Evolutionary conservation across 1,139 yeast species (phyloP).

Genomic region (Candida gigantensis): DNA sequence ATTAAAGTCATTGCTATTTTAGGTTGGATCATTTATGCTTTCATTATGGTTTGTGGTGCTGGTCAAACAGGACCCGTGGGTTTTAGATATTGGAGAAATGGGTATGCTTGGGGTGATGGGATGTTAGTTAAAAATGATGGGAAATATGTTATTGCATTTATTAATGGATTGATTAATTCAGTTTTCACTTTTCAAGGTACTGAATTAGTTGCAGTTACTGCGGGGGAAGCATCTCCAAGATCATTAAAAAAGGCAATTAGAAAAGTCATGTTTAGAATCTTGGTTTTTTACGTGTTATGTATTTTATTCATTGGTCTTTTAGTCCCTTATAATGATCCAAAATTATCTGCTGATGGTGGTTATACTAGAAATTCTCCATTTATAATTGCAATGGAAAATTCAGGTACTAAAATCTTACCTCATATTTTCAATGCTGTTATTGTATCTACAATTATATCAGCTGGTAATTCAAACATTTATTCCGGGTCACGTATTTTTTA

Average conservation of each 20-base stretch:
- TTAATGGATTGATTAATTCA: constrained; percentile 60
- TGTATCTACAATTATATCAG: constrained; percentile 67
- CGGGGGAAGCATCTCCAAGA: constrained; percentile 86
- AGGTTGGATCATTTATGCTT: constrained; percentile 69
- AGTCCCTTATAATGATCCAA: constrained; percentile 75
- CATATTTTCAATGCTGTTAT: constrained; percentile 78
- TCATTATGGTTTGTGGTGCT: constrained; percentile 74
- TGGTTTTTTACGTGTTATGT: constrained; percentile 77
- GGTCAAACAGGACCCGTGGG: constrained; percentile 72
- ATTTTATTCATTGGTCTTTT: constrained; percentile 80
- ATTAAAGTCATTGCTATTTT: constrained; percentile 69
- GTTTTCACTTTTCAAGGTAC: constrained; percentile 81
- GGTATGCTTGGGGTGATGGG: constrained; percentile 84
- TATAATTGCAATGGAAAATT: constrained; percentile 59
- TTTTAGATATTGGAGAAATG: constrained; percentile 88
- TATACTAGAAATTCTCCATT: constrained; percentile 54
- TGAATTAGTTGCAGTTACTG: constrained; percentile 84
- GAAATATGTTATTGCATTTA: constrained; percentile 56
- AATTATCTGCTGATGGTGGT: constrained; percentile 20
- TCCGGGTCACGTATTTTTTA: constrained; percentile 74
- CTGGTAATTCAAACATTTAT: constrained; percentile 78
- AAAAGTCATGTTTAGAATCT: constrained; percentile 78
- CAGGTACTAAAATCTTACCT: constrained; percentile 70
- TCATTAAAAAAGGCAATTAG: constrained; percentile 70
- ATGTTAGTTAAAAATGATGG: constrained; percentile 31